Evolutionary conservation across 768 basidiomycete species (phyloP).

Genomic region (Tulasnella sp.): DNA sequence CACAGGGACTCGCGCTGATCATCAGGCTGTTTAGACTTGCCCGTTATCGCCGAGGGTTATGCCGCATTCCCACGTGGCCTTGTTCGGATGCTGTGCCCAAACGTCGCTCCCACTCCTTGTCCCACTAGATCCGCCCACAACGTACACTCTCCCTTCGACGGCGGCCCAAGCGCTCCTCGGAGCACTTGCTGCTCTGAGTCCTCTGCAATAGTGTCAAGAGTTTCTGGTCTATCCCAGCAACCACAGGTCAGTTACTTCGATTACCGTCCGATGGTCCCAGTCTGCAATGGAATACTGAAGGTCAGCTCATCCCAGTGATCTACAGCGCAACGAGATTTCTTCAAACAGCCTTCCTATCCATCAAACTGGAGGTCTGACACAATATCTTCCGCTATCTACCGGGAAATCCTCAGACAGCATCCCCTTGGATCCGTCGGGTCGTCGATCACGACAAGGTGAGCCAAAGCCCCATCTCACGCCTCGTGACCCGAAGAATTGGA

Average conservation of each 20-base stretch:
- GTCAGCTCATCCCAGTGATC: not conserved
- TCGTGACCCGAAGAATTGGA: not conserved
- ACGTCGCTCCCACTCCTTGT: not conserved
- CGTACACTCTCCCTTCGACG: not conserved
- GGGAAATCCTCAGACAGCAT: not conserved
- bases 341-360: not conserved
- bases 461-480: not conserved
- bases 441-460: not conserved
- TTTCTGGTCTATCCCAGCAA: not conserved
- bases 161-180: slow-evolving; percentile 1
- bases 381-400: not conserved
- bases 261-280: not conserved
- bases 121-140: not conserved
- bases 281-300: slow-evolving; percentile 3
- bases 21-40: not conserved
- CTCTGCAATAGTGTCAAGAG: not conserved
- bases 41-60: not conserved
- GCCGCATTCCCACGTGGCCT: slow-evolving; percentile 2
- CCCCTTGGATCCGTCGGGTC: not conserved
- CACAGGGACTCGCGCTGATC: not conserved
- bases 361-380: not conserved
- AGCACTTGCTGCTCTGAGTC: not conserved
- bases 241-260: not conserved
- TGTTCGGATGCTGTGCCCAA: not conserved
- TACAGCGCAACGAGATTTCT: not conserved